Evolutionary conservation across 2,329 filamentous ascomycete genomes (phyloP).

Genomic region (Seiridium cupressi): DNA sequence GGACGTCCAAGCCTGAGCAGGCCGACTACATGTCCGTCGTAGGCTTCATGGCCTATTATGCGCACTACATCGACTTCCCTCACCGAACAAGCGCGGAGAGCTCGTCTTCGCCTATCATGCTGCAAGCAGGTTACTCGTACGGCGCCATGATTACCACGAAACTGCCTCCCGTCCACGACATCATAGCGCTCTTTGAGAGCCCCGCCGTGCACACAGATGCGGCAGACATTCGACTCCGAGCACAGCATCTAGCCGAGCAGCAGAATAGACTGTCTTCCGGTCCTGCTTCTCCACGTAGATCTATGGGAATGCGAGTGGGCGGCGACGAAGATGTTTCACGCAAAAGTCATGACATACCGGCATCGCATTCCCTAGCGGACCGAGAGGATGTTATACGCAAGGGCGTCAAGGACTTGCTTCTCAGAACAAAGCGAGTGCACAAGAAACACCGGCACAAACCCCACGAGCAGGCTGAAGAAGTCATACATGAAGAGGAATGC

Average conservation of each 20-base stretch:
- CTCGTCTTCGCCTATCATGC: slow-evolving; percentile 32
- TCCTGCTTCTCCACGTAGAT: slow-evolving; percentile 27
- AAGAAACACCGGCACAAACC: slow-evolving; percentile 18
- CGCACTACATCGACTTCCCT: slow-evolving; percentile 54
- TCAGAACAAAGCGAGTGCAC: slow-evolving; percentile 33
- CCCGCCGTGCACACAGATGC: slow-evolving; percentile 55
- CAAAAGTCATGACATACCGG: slow-evolving; percentile 36
- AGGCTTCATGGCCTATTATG: slow-evolving; percentile 76
- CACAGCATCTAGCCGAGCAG: slow-evolving; percentile 64
- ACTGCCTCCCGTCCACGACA: slow-evolving; percentile 60
- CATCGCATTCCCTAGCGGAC: slow-evolving; percentile 36
- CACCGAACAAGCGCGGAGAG: neutral
- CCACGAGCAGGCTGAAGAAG: slow-evolving; percentile 7
- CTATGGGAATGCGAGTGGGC: slow-evolving; percentile 46
- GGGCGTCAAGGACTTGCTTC: slow-evolving; percentile 46
- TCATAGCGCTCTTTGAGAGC: slow-evolving; percentile 58
- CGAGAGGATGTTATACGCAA: slow-evolving; percentile 46
- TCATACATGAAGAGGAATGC: slow-evolving; percentile 17
- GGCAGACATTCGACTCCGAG: slow-evolving; percentile 68
- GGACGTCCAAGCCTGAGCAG: slow-evolving; percentile 79
- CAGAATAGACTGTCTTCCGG: slow-evolving; percentile 45
- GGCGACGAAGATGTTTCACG: slow-evolving; percentile 41
- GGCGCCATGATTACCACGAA: slow-evolving; percentile 78
- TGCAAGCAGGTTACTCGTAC: slow-evolving; percentile 86
- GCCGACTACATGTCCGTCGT: slow-evolving; percentile 80